Evolutionary conservation across 768 basidiomycete species (phyloP).

Genomic region (Suillus paluster): DNA sequence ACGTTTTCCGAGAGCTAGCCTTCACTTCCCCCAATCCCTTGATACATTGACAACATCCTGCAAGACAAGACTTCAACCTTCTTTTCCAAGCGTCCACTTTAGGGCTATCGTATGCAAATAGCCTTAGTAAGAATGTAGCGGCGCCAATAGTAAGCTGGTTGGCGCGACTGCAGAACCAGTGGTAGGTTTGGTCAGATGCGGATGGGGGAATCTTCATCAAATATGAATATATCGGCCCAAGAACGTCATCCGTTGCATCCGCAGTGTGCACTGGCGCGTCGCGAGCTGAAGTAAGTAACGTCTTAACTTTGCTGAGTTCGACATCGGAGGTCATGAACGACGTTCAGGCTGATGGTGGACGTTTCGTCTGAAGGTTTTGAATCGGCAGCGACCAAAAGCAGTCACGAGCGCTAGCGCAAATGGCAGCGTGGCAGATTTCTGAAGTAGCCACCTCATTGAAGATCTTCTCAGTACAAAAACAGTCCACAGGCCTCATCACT

Average conservation of each 20-base stretch:
- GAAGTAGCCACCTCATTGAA: neutral
- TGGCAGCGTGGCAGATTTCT: too few relatives aligned
- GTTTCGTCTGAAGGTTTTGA: neutral
- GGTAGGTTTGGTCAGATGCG: constrained; percentile 46
- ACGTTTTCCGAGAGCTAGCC: constrained; percentile 69
- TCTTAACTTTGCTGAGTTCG: constrained; percentile 45
- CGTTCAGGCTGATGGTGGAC: neutral
- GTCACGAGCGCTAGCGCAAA: neutral
- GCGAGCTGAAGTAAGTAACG: constrained; percentile 57
- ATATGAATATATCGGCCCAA: constrained; percentile 55
- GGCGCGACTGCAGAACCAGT: constrained; percentile 84
- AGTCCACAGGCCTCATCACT: neutral
- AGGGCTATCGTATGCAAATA: constrained; percentile 75
- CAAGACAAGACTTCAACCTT: constrained; percentile 57
- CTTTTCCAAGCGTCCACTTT: constrained; percentile 68
- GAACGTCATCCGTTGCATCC: constrained; percentile 50
- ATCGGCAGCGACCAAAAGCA: neutral
- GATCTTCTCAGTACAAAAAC: constrained; percentile 1
- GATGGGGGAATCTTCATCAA: constrained; percentile 51
- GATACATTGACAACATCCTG: constrained; percentile 72
- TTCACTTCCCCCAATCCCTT: constrained; percentile 69
- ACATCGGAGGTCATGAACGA: constrained; percentile 28
- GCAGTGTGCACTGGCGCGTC: constrained; percentile 60
- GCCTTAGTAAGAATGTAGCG: constrained; percentile 80
- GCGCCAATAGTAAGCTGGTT: constrained; percentile 59